A percentile compares a stretch with the other conserved stretches of the same genome.
These are phyloP conservation scores for Penicillium angulare DNA, from an alignment of 495 filamentous ascomycete species.

Conservation along the genomic window DNA sequence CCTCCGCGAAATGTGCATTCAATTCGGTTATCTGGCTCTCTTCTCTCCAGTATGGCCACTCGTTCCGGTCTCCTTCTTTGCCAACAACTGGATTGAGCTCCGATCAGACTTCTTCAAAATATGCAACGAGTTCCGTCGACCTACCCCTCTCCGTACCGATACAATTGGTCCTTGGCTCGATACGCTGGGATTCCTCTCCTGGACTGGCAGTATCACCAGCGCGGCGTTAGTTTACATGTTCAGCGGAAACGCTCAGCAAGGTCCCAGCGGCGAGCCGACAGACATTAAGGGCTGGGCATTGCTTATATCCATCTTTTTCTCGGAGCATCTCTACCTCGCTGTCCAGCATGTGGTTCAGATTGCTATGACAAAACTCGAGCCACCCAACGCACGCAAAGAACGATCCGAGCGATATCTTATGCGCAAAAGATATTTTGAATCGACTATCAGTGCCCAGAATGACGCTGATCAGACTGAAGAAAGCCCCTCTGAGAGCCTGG, in stretches of 20 bases:
- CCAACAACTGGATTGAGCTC: conserved; percentile 97
- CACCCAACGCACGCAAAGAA: conserved; percentile 79
- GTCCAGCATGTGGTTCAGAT: conserved; percentile 67
- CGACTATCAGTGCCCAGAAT: conserved; percentile 29
- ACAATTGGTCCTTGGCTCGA: conserved; percentile 95
- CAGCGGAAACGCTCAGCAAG: conserved; percentile 55
- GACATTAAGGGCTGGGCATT: conserved; percentile 79
- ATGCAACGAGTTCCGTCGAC: conserved; percentile 82
- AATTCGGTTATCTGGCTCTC: conserved; percentile 90
- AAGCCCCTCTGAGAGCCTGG: conserved; percentile 19
- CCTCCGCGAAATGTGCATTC: conserved; percentile 92
- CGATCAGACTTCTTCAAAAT: conserved; percentile 95
- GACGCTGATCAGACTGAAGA: conserved; percentile 28
- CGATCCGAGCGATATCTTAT: conserved; percentile 69
- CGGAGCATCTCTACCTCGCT: conserved; percentile 81
- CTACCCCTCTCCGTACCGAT: conserved; percentile 82
- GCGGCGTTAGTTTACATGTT: conserved; percentile 88
- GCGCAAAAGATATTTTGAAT: conserved; percentile 68
- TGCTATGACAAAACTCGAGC: conserved; percentile 77
- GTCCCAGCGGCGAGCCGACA: conserved; percentile 53
- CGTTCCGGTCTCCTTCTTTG: conserved; percentile 80
- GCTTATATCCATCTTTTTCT: conserved; percentile 78
- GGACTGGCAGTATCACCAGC: conserved; percentile 85
- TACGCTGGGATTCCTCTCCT: conserved; percentile 80
- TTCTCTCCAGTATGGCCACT: conserved; percentile 94